Conservation (phyloP, 139 green algal species). For the Edaphochlamys debaryana region DNA sequence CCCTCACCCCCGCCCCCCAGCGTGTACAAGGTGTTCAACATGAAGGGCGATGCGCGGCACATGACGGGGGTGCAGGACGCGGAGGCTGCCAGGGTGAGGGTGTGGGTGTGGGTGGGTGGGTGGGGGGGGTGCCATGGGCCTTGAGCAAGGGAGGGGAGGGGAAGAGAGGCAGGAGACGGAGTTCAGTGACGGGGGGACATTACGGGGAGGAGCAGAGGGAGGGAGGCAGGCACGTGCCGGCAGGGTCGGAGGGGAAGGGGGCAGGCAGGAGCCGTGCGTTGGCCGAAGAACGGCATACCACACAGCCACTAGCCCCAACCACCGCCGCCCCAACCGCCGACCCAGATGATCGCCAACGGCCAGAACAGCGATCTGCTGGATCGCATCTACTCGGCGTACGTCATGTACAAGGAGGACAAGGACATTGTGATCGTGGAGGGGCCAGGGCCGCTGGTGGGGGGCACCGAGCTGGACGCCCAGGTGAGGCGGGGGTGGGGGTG, state of each 20-base stretch:
- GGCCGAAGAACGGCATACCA: no score
- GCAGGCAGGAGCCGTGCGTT: no score
- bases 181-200: background rate
- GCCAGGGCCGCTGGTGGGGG: constrained; percentile 26
- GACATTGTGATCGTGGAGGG: constrained; percentile 67
- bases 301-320: no score
- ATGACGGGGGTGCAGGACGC: constrained; percentile 9
- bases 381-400: constrained; percentile 48
- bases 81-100: constrained; percentile 6
- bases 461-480: constrained; percentile 47
- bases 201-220: no score
- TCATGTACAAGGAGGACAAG: constrained; percentile 57
- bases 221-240: no score
- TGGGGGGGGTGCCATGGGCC: no score
- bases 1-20: background rate
- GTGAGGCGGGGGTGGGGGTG: constrained; percentile 1
- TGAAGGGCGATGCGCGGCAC: background rate
- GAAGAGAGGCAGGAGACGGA: background rate
- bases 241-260: no score
- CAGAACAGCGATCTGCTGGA: constrained; percentile 57
- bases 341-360: constrained; percentile 37
- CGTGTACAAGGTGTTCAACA: constrained; percentile 27
- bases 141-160: background rate
- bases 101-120: no score
- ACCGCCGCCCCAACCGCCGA: background rate